Conservation (phyloP, 2,329 filamentous ascomycete genomes). For the Cercospora berteroae region DNA sequence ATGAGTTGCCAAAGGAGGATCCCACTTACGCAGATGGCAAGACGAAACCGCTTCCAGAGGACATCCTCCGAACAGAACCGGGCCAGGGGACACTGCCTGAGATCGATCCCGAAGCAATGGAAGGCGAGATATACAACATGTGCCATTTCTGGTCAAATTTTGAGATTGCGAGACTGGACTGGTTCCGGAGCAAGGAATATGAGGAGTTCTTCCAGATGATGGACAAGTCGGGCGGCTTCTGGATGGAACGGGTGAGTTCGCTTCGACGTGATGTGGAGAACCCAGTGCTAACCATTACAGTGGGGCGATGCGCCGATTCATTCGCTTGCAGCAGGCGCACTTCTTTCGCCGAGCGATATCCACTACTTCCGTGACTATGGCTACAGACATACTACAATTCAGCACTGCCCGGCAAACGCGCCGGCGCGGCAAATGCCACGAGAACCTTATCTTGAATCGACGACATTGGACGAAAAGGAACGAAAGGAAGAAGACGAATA, state of each 20-base stretch:
- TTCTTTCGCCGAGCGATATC: conserved; percentile 77
- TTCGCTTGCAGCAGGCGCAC: conserved; percentile 87
- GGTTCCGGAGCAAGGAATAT: conserved; percentile 96
- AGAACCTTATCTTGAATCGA: conserved; percentile 63
- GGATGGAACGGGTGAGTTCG: conserved; percentile 89
- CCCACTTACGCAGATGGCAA: conserved; percentile 63
- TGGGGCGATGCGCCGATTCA: conserved; percentile 99
- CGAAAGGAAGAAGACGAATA: conserved; percentile 91
- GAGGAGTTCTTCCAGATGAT: conserved; percentile 99
- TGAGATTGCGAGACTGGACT: conserved; percentile 90
- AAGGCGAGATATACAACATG: conserved; percentile 98
- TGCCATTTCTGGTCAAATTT: conserved; percentile 99
- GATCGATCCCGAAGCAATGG: conserved; percentile 90
- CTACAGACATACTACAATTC: conserved; percentile 97
- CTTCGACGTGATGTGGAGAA: conserved; percentile 23
- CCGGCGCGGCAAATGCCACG: conserved; percentile 81
- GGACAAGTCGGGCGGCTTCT: conserved; percentile 96
- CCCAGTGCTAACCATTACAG: conserved; percentile 53
- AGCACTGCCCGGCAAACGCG: conserved; percentile 96
- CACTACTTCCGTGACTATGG: conserved; percentile 99
- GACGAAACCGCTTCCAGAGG: conserved; percentile 71
- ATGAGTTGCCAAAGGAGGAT: conserved; percentile 49
- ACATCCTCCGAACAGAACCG: conserved; percentile 74
- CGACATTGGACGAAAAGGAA: conserved; percentile 63
- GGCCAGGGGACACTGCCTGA: conserved; percentile 69